phyloP scores from a whole-genome alignment of 2,329 filamentous ascomycete genomes.

The Xylariaceae sp. region DNA sequence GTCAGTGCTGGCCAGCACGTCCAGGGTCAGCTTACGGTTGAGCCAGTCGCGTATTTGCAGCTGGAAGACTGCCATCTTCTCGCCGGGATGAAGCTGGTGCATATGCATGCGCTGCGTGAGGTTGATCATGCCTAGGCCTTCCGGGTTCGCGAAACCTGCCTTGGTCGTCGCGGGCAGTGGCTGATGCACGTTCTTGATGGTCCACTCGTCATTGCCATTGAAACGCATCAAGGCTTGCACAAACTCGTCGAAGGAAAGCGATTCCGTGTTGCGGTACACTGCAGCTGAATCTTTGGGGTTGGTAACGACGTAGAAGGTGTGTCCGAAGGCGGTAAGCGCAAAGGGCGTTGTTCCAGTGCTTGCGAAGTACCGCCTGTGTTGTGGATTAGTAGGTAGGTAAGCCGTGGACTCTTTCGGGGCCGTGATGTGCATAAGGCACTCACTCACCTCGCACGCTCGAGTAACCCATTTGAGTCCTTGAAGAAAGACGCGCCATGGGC shows the following conservation, averaged over 20 bases:
- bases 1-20: conserved; percentile 10
- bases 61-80: conserved; percentile 28
- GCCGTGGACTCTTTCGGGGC: neutral
- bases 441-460: conserved; percentile 30
- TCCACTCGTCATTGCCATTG: conserved; percentile 27
- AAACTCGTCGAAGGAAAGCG: conserved; percentile 35
- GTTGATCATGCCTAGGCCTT: conserved; percentile 26
- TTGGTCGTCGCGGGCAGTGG: conserved; percentile 30
- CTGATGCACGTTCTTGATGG: conserved; percentile 28
- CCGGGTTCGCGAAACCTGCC: conserved; percentile 34
- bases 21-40: conserved; percentile 21
- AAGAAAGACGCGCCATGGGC: conserved; percentile 34
- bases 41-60: conserved; percentile 26
- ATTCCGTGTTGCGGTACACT: conserved; percentile 33
- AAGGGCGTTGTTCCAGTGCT: conserved; percentile 32
- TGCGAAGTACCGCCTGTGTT: conserved; percentile 4
- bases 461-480: conserved; percentile 28
- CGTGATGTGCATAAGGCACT: no score
- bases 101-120: conserved; percentile 31
- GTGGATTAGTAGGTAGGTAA: neutral
- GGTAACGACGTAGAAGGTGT: conserved; percentile 35
- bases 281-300: conserved; percentile 29
- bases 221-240: conserved; percentile 30
- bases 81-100: conserved; percentile 33
- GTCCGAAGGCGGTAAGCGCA: conserved; percentile 31